A percentile compares a stretch with the other conserved stretches of the same genome.
Conservation (phyloP, 2,329 filamentous ascomycete species). For the Lecanicillium sp. region DNA sequence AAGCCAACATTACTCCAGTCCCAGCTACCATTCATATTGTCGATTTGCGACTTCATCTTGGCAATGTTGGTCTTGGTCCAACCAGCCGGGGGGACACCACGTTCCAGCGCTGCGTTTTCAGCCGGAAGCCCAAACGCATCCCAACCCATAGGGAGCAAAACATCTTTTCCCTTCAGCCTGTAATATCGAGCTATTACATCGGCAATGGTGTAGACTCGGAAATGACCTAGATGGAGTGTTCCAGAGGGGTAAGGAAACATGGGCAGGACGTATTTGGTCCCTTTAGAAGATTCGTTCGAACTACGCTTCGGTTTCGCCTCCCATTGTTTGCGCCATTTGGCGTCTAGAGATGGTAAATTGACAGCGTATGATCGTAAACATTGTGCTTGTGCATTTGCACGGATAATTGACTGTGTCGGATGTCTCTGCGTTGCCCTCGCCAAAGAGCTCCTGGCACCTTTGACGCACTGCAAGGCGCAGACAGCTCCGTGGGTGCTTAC, state of each 20-base stretch:
- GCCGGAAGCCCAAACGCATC: slow-evolving; percentile 87
- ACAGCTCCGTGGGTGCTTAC: slow-evolving; percentile 1
- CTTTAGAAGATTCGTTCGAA: slow-evolving; percentile 17
- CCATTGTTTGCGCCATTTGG: slow-evolving; percentile 11
- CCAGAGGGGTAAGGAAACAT: slow-evolving; percentile 96
- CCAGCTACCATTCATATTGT: slow-evolving; percentile 72
- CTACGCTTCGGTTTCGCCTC: slow-evolving; percentile 10
- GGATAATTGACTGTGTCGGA: too few relatives aligned
- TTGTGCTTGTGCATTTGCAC: too few relatives aligned
- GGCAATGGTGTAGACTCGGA: slow-evolving; percentile 84
- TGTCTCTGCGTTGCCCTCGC: too few relatives aligned
- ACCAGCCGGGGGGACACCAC: slow-evolving; percentile 63
- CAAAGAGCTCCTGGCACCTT: too few relatives aligned
- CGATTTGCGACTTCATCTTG: slow-evolving; percentile 77
- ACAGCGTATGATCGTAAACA: slow-evolving; percentile 29
- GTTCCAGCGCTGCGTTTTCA: slow-evolving; percentile 83
- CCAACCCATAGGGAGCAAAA: slow-evolving; percentile 89
- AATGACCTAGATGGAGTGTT: slow-evolving; percentile 75
- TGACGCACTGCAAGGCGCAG: too few relatives aligned
- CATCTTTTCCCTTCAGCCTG: slow-evolving; percentile 63
- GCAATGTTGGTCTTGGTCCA: slow-evolving; percentile 79
- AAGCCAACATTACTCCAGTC: slow-evolving; percentile 68
- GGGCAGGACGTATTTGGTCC: slow-evolving; percentile 63
- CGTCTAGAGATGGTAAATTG: slow-evolving; percentile 35
- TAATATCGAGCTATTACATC: slow-evolving; percentile 75